Conservation (phyloP, 768 basidiomycete species). For the Termitomyces sp. region DNA sequence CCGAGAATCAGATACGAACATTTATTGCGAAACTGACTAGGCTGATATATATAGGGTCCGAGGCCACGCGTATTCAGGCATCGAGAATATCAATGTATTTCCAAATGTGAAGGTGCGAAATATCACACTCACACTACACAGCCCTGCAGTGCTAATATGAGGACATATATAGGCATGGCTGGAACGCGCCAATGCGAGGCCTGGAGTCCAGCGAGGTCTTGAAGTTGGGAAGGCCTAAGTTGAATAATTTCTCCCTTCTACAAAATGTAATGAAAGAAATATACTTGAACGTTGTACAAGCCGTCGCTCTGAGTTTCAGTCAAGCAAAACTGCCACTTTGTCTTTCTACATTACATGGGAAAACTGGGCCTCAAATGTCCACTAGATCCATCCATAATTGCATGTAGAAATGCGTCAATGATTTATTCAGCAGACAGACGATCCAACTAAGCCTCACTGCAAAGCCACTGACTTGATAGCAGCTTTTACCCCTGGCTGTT, state of each 20-base stretch:
- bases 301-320: too few species aligned
- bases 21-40: neutral
- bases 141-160: neutral
- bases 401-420: too few species aligned
- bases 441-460: too few species aligned
- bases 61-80: constrained; percentile 36
- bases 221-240: constrained; percentile 9
- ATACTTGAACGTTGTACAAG: too few species aligned
- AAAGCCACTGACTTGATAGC: constrained; percentile 10
- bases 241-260: too few species aligned
- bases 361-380: too few species aligned
- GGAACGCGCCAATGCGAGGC: constrained; percentile 15
- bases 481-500: constrained; percentile 14
- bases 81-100: constrained; percentile 18
- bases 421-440: too few species aligned
- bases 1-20: neutral
- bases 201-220: constrained; percentile 18
- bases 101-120: constrained; percentile 21
- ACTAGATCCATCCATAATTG: too few species aligned
- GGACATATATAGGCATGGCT: constrained; percentile 21
- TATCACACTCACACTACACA: neutral
- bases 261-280: too few species aligned
- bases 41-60: constrained; percentile 44
- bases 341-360: too few species aligned
- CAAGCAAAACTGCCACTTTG: too few species aligned